phyloP scores from a whole-genome alignment of 306 rosid genomes.

The Rosa persica region DNA sequence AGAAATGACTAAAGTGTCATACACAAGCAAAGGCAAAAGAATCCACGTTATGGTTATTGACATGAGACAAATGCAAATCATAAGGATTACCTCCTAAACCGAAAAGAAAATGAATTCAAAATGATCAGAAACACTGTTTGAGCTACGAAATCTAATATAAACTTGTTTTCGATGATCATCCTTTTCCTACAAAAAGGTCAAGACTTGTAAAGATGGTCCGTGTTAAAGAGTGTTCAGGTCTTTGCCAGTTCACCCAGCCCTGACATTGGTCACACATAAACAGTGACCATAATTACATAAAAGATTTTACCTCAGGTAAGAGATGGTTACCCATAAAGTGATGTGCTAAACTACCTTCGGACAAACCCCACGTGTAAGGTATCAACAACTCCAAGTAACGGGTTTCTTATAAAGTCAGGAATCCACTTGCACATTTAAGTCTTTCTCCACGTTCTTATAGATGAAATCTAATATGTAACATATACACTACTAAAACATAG shows the following conservation, averaged over 20 bases:
- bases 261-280: neutral
- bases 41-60: neutral
- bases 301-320: neutral
- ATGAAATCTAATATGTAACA: neutral
- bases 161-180: neutral
- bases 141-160: neutral
- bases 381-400: neutral
- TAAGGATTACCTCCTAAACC: neutral
- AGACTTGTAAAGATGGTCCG: neutral
- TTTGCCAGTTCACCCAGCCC: neutral
- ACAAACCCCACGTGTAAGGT: neutral
- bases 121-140: neutral
- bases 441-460: neutral
- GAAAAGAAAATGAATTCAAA: neutral
- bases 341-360: neutral
- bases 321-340: neutral
- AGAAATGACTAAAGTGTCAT: neutral
- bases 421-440: neutral
- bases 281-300: neutral
- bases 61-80: neutral
- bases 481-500: neutral
- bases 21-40: neutral
- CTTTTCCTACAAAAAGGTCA: neutral
- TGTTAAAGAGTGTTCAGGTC: neutral
- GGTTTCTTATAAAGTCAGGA: neutral